Evolutionary conservation across 1,284 basidiomycete species (phyloP).

Genomic region (Phylloporus sp.): DNA sequence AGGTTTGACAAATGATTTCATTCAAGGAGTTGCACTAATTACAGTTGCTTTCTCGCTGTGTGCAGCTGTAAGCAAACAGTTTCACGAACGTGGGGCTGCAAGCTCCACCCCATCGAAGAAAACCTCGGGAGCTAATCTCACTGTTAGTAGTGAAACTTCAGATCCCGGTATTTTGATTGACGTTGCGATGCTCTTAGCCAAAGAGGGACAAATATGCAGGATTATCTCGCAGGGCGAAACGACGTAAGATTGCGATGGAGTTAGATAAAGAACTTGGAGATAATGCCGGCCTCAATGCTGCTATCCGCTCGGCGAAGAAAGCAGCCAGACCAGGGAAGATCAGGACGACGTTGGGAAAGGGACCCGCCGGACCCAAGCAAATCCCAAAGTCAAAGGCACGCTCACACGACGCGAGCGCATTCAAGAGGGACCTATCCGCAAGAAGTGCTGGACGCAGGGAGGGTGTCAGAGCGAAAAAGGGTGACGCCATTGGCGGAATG

Average conservation of each 20-base stretch:
- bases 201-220: conserved; percentile 87
- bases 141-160: conserved; percentile 21
- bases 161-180: conserved; percentile 9
- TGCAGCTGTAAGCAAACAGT: conserved; percentile 72
- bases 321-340: conserved; percentile 58
- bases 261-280: conserved; percentile 71
- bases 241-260: conserved; percentile 85
- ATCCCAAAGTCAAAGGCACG: conserved; percentile 26
- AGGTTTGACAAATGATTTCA: conserved; percentile 52
- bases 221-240: conserved; percentile 81
- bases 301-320: conserved; percentile 88
- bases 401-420: conserved; percentile 33
- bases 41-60: not conserved
- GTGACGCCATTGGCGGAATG: conserved; percentile 52
- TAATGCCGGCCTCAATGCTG: conserved; percentile 61
- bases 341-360: conserved; percentile 30
- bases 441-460: conserved; percentile 41
- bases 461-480: conserved; percentile 52
- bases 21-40: conserved; percentile 6
- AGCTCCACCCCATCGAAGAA: conserved; percentile 37
- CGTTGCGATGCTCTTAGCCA: conserved; percentile 46
- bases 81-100: conserved; percentile 64
- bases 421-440: conserved; percentile 48
- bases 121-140: conserved; percentile 19
- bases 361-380: conserved; percentile 17